Evolutionary conservation across 306 rosid genomes (phyloP).

Genomic region (Bauhinia variegata): DNA sequence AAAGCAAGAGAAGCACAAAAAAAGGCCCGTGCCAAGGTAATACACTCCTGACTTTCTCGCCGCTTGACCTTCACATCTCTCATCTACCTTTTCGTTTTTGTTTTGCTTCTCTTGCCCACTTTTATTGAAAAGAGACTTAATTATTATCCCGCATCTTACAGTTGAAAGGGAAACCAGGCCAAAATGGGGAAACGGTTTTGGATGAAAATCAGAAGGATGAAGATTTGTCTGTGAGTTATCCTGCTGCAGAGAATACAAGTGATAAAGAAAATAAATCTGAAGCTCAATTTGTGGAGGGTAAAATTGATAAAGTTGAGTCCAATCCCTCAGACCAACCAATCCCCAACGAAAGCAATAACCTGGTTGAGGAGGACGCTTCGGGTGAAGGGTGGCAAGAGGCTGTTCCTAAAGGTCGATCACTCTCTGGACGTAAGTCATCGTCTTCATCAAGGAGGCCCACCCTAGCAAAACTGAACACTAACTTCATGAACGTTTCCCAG

Average conservation of each 20-base stretch:
- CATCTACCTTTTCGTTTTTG: not conserved
- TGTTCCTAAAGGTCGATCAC: slow-evolving; percentile 85
- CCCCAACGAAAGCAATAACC: slow-evolving; percentile 47
- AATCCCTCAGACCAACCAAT: slow-evolving; percentile 46
- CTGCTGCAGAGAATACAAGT: slow-evolving; percentile 58
- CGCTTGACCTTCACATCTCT: slow-evolving; percentile 21
- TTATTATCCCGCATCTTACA: slow-evolving; percentile 45
- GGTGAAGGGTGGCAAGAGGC: slow-evolving; percentile 99
- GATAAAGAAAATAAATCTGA: slow-evolving; percentile 85
- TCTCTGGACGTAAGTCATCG: slow-evolving; percentile 70
- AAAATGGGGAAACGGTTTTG: slow-evolving; percentile 57
- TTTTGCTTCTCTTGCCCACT: not conserved
- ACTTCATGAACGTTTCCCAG: slow-evolving; percentile 70
- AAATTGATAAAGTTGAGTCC: slow-evolving; percentile 58
- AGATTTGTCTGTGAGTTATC: slow-evolving; percentile 48
- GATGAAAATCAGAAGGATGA: slow-evolving; percentile 76
- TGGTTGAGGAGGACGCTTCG: slow-evolving; percentile 59
- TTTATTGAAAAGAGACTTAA: slow-evolving; percentile 23
- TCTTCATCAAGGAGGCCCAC: slow-evolving; percentile 82
- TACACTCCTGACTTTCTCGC: slow-evolving; percentile 23
- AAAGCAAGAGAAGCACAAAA: slow-evolving; percentile 93
- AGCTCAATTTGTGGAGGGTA: slow-evolving; percentile 51
- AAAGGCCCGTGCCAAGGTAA: slow-evolving; percentile 93
- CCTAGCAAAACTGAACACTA: slow-evolving; percentile 82
- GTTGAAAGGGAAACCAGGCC: slow-evolving; percentile 87